Percentiles rank a stretch among this genome's conserved stretches.
Conservation (phyloP, 2,329 filamentous ascomycete genomes). For the Cytospora chrysosperma region DNA sequence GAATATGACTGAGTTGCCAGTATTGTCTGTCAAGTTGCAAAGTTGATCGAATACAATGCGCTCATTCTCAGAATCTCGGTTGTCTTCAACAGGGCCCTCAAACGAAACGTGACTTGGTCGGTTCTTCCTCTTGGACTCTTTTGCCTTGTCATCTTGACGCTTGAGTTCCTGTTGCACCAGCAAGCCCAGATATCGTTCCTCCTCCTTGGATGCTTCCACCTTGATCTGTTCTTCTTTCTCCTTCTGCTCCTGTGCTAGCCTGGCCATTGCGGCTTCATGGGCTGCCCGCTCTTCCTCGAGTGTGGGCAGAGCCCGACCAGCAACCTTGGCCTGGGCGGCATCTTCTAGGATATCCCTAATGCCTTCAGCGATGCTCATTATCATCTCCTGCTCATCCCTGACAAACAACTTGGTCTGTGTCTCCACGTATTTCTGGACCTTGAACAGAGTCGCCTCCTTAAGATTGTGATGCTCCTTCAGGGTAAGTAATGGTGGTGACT, state of each 20-base stretch:
- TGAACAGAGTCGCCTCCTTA: constrained; percentile 68
- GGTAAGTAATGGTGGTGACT: constrained; percentile 70
- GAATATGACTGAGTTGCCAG: constrained; percentile 66
- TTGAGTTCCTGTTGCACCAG: constrained; percentile 72
- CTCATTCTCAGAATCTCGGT: constrained; percentile 32
- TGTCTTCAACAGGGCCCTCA: constrained; percentile 29
- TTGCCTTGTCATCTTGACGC: constrained; percentile 62
- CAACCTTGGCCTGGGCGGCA: constrained; percentile 73
- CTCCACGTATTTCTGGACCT: constrained; percentile 64
- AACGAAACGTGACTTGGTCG: constrained; percentile 31
- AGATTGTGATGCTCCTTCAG: constrained; percentile 65
- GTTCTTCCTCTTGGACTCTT: constrained; percentile 63
- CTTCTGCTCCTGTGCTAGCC: constrained; percentile 56
- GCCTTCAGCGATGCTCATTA: constrained; percentile 65
- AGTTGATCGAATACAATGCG: constrained; percentile 65
- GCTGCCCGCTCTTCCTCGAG: constrained; percentile 85
- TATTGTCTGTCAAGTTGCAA: constrained; percentile 61
- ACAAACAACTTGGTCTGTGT: constrained; percentile 55
- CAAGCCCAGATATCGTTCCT: constrained; percentile 67
- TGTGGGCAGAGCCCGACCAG: constrained; percentile 75
- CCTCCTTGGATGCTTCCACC: constrained; percentile 60
- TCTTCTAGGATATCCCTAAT: constrained; percentile 80
- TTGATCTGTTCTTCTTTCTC: constrained; percentile 53
- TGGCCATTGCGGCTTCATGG: constrained; percentile 71
- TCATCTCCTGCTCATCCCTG: constrained; percentile 56